Base-by-base conservation (phyloP, 805 yeast species). In the Lipomyces spencermartinsiae region DNA sequence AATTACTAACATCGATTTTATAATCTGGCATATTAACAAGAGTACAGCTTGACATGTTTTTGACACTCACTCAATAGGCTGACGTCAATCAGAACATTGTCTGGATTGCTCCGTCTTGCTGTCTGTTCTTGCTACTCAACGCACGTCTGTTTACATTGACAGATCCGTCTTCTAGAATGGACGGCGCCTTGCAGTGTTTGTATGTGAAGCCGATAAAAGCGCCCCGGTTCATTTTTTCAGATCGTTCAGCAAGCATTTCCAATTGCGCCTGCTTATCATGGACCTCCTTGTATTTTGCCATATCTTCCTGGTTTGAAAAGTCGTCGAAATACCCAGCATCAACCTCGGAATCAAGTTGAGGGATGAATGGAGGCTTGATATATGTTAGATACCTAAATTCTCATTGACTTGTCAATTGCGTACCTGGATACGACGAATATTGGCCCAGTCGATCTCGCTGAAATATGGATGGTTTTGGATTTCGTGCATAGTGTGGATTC, bases 241-340 rank as follows among this genome's bases (percentile, higher is more conserved):
- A 84, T 76, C 85, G 81, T 62, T 89, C 93, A 43, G 95, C 90
- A 76, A 93, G 80, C 70, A 84, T 87, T 77, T 93, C 97, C 74
- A 91, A 89, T 71, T 90, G 91, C 35, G 86, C 91, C 75, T 92
- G 92, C 80, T 97, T 90, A 71, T 94, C 96, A 83, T 95, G 89
- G 14, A 95, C 99, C 75, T 95, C 99, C 75, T 95, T 94, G 81
- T 95, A 95, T 78, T 95, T 93, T 70, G 94, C 95, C 98, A 95
- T 93, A 78, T 94, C 97, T 59, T 91, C 93, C 78, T 94, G 98
- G 78, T 93, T 95, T 67, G 92, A 92, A 78, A 95, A 95, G 79
- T 95, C 99, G 80, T 95, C 99, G 77, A 95, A 95, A 80, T 95
- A 95, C 0, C 99, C 99, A 0, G 98, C 98, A 80, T 95, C 99